phyloP scores from a whole-genome alignment of 352 stramenopile genomes.

The Pythium graminicola region DNA sequence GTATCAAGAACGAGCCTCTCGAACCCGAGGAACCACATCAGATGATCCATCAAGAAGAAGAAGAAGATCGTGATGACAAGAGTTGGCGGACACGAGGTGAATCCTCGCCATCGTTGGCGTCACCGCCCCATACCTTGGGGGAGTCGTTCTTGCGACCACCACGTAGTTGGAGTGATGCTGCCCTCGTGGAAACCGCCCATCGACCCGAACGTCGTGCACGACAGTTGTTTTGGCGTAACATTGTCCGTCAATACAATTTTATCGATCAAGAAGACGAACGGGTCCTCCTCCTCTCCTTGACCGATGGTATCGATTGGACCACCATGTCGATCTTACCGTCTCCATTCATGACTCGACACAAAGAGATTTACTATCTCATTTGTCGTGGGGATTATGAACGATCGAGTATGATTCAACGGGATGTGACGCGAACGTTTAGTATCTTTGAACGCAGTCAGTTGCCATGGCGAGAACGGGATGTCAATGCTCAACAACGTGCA shows the following conservation, averaged over 20 bases:
- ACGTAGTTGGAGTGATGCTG: background rate
- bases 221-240: conserved; percentile 66
- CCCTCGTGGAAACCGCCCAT: background rate
- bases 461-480: conserved; percentile 28
- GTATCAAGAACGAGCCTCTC: background rate
- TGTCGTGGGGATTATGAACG: conserved; percentile 52
- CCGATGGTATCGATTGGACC: conserved; percentile 58
- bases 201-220: conserved; percentile 26
- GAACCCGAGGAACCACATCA: background rate
- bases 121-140: background rate
- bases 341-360: conserved; percentile 59
- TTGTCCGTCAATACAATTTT: conserved; percentile 81
- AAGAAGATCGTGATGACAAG: conserved; percentile 24
- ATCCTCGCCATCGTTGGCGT: conserved; percentile 13
- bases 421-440: conserved; percentile 82
- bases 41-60: conserved; percentile 6
- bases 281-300: conserved; percentile 54
- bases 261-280: conserved; percentile 50
- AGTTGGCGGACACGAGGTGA: conserved; percentile 11
- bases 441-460: conserved; percentile 63
- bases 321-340: conserved; percentile 39
- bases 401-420: conserved; percentile 63
- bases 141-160: background rate
- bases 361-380: conserved; percentile 72
- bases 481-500: conserved; percentile 48